These are phyloP conservation scores for Lycium ferocissimum DNA, from an alignment of 257 asterid genomes.

Conservation along the genomic window DNA sequence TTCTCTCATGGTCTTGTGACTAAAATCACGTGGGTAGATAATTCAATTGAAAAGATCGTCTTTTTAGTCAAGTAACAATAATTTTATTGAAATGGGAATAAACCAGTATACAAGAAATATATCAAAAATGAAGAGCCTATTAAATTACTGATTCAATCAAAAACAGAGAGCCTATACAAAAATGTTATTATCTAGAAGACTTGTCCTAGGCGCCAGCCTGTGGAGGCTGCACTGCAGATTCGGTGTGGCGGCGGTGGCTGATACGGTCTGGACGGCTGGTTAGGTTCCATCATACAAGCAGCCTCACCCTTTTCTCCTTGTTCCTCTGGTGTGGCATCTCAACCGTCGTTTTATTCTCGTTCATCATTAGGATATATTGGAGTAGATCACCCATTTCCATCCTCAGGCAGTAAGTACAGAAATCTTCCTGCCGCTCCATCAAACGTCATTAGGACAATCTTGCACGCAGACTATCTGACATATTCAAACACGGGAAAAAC, in stretches of 20 bases:
- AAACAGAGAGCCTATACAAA: not conserved
- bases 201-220: not conserved
- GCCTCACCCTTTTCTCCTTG: not conserved
- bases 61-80: not conserved
- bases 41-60: conserved; percentile 5
- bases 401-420: not conserved
- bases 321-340: not conserved
- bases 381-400: not conserved
- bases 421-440: not conserved
- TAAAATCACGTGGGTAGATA: not conserved
- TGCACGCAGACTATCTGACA: not conserved
- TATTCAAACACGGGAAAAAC: not conserved
- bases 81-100: not conserved
- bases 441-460: not conserved
- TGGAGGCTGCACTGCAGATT: not conserved
- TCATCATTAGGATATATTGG: not conserved
- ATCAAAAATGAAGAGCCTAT: not conserved
- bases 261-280: not conserved
- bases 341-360: not conserved
- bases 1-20: conserved; percentile 8
- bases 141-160: too few relatives aligned
- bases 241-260: not conserved
- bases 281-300: not conserved
- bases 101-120: not conserved
- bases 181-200: not conserved